Evolutionary conservation across 495 filamentous ascomycete species (phyloP), one percentile per base, ranked within the genome.

Genomic region (Entonaema liquescens): DNA sequence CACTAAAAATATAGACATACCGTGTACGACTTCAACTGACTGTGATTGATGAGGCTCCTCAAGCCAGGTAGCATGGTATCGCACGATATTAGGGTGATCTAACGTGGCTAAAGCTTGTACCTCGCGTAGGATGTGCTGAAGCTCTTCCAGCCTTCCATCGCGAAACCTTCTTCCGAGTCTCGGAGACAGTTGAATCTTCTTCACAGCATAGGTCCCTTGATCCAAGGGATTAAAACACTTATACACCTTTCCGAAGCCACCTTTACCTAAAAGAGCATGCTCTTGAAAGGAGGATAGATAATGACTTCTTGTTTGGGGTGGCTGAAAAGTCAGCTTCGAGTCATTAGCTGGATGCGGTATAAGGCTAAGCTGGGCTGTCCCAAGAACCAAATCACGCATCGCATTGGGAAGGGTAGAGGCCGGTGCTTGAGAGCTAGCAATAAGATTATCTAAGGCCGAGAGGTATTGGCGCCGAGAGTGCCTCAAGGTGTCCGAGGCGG

Each of bases 231-330:
- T 86, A 26, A 76, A 83, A 61, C 83, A 85, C 35, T 83, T 81
- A 59, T 86, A 87, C 1, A 88, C 85, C 52, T 84, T 84, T 17
- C 85, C 85, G 67, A 86, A 88, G 5, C 85, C 85, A 17, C 85
- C 85, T 55, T 82, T 84, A 4, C 85, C 85, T 11, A 88, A 70
- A 4, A 87, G 67, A 17, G 67, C 58, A 44, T 69, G 61, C 52
- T 77, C 75, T 31, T 63, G 65, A 33, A 77, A 77, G 3, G 73
- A 71, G 1, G 75, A 75, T 21, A 68, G 65, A 33, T 77, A 77
- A 28, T 77, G 75, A 21, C 75, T 77, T 21, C 13, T 59, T 12
- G 38, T 15, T 50, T 1, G 42, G 19, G 62, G 44, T 7, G 40
- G 33, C 31, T 54, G 69, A 17, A 75, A 38, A n/a, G 65, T 52